Evolutionary conservation across 2,329 filamentous ascomycete genomes (phyloP).

Genomic region (Neocucurbitaria cava): DNA sequence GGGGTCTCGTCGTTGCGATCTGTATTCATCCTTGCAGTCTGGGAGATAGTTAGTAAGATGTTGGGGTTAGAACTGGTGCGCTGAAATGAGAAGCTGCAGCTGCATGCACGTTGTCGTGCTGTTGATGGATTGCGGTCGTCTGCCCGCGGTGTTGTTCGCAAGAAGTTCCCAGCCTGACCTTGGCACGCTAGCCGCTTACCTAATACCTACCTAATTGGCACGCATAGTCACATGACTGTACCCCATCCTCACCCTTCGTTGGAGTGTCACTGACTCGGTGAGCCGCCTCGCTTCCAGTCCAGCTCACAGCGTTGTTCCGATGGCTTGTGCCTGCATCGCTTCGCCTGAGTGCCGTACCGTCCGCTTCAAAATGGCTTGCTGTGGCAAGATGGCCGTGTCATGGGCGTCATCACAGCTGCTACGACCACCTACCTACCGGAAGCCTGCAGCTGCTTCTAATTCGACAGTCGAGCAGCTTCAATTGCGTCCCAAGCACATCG

Average conservation of each 20-base stretch:
- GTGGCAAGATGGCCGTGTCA: constrained; percentile 12
- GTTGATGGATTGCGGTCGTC: constrained; percentile 6
- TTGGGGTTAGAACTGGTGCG: constrained; percentile 22
- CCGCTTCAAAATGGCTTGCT: constrained; percentile 17
- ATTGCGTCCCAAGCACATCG: constrained; percentile 17
- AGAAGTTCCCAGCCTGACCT: not conserved
- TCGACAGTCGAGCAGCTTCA: constrained; percentile 16
- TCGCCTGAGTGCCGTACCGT: constrained; percentile 13
- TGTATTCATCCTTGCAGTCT: constrained; percentile 21
- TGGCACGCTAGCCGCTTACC: not conserved
- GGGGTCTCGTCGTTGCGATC: constrained; percentile 12
- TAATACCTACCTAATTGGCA: no score
- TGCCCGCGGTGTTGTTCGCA: constrained; percentile 2
- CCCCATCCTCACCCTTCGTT: not conserved
- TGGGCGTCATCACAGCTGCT: constrained; percentile 11
- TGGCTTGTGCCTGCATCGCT: constrained; percentile 15
- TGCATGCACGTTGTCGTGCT: constrained; percentile 17
- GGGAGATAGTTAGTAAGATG: constrained; percentile 15
- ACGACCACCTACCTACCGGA: no score
- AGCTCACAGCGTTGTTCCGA: constrained; percentile 19
- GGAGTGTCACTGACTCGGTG: constrained; percentile 11
- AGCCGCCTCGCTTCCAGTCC: constrained; percentile 20
- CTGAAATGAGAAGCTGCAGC: constrained; percentile 17
- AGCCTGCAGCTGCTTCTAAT: constrained; percentile 16
- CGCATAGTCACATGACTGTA: not conserved